Conservation (phyloP, 768 basidiomycete genomes). For the Panus rudis region DNA sequence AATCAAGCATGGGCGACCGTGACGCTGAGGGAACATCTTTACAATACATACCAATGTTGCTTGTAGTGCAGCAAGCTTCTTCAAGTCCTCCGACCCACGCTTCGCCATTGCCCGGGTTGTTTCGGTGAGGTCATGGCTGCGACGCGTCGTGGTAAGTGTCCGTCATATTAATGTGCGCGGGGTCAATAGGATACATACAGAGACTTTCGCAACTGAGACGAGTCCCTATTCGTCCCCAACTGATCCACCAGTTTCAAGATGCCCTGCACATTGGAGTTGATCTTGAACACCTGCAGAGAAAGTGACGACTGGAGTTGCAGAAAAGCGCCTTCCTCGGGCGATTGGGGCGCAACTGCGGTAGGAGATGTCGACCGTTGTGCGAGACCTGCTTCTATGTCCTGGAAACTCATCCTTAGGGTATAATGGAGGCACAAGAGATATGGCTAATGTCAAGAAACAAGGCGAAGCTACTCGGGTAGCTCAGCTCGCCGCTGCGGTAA, state of each 20-base stretch:
- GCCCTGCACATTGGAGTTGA: slow-evolving; percentile 94
- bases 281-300: slow-evolving; percentile 96
- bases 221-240: slow-evolving; percentile 80
- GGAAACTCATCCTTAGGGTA: slow-evolving; percentile 36
- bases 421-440: no score
- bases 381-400: slow-evolving; percentile 42
- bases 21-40: not conserved
- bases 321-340: slow-evolving; percentile 68
- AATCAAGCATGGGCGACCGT: not conserved
- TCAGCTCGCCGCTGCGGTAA: no score
- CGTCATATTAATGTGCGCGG: not conserved
- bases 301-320: slow-evolving; percentile 68
- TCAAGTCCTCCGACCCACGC: slow-evolving; percentile 87
- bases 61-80: slow-evolving; percentile 74
- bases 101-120: slow-evolving; percentile 93
- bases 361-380: slow-evolving; percentile 24
- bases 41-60: slow-evolving; percentile 41
- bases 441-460: no score
- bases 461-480: no score
- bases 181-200: slow-evolving; percentile 51
- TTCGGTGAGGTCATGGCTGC: slow-evolving; percentile 89
- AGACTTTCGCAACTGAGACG: slow-evolving; percentile 69
- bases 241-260: slow-evolving; percentile 96
- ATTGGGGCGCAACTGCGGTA: slow-evolving; percentile 25
- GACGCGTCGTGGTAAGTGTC: not conserved